Evolutionary conservation across 2,329 filamentous ascomycete species (phyloP), one percentile per base, ranked within the genome.

Genomic region (Mollisiaceae sp.): DNA sequence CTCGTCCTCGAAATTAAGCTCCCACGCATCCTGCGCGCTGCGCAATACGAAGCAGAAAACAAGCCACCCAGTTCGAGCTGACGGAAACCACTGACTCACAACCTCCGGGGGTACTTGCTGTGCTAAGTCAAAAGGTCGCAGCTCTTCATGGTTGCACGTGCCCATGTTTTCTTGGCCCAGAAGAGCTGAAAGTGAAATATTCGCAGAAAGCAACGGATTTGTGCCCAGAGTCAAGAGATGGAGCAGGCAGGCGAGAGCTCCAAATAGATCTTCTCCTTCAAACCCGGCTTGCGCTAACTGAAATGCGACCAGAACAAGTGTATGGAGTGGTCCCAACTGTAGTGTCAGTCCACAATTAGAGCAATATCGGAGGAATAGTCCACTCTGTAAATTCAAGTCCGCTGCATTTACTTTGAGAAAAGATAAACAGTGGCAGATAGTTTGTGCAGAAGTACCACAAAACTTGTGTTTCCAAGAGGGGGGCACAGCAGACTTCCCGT

Each of bases 401-500:
- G 8, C 22, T 9, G 2, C n/a, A 24, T n/a, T 2, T 2, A 11
- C 15, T 8, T 14, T 8, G 22, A 50, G 4, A 11, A 50, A 1
- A 5, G 1, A 6, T 24, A 50, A 24, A 20, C 63, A 73, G 66
- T 81, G 76, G 38, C 75, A 79, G 5, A 81, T 71, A 0, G 77
- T 71, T 69, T 79, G 77, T 5, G 73, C 69, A 0, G 78, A 78
- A 12, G 78, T 79, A 62, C 81, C 77, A 58, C 79, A 81, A 61
- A 81, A 81, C 45, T 76, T 77, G 66, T 81, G 79, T 66, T 81
- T 81, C 79, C 79, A 81, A 0, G 57, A 8, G 4, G 66, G 59
- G 0, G 79, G 79, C n/a, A 78, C 74, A 1, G 45, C 60, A 6
- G 66, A 18, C 18, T 63, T 59, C 2, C 67, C 68, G 11, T 77